phyloP scores from a whole-genome alignment of 73 alveolate genomes.

The Symbiodinium natans region DNA sequence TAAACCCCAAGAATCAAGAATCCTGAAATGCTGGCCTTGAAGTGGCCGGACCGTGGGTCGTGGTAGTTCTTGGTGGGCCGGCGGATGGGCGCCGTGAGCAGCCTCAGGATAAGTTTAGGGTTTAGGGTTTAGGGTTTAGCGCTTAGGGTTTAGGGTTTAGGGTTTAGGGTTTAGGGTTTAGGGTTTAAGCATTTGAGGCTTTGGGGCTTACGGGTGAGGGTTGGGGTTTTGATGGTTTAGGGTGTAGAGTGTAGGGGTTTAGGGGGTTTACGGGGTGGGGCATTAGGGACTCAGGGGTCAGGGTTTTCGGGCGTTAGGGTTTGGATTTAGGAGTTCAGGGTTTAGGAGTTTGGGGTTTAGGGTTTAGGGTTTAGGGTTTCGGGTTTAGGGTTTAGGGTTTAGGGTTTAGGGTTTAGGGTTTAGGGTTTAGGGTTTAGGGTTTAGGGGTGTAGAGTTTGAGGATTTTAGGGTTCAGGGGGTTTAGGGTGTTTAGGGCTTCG shows the following conservation, averaged over 20 bases:
- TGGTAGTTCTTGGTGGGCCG: conserved; percentile 66
- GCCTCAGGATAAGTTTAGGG: conserved; percentile 10
- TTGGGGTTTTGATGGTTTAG: too few relatives aligned
- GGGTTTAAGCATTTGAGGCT: not conserved
- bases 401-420: not conserved
- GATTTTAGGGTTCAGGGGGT: not conserved
- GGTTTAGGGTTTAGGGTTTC: too few relatives aligned
- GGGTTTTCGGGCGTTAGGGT: too few relatives aligned
- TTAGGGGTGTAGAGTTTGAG: too few relatives aligned
- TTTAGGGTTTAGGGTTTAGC: not conserved
- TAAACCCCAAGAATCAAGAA: not conserved
- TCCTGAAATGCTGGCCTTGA: not conserved
- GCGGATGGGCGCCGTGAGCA: conserved; percentile 25
- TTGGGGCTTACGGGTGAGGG: too few relatives aligned
- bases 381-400: not conserved
- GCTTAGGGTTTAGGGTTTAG: not conserved
- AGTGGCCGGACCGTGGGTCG: conserved; percentile 49
- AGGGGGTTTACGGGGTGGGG: too few relatives aligned
- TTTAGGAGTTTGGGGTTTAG: too few relatives aligned
- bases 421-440: too few relatives aligned
- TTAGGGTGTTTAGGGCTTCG: not conserved
- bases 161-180: not conserved
- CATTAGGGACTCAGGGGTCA: too few relatives aligned
- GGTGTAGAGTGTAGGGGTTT: not conserved
- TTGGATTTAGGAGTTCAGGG: too few relatives aligned